Conservation (phyloP, 1,284 basidiomycete species). For the Apiotrichum akiyoshidainum region DNA sequence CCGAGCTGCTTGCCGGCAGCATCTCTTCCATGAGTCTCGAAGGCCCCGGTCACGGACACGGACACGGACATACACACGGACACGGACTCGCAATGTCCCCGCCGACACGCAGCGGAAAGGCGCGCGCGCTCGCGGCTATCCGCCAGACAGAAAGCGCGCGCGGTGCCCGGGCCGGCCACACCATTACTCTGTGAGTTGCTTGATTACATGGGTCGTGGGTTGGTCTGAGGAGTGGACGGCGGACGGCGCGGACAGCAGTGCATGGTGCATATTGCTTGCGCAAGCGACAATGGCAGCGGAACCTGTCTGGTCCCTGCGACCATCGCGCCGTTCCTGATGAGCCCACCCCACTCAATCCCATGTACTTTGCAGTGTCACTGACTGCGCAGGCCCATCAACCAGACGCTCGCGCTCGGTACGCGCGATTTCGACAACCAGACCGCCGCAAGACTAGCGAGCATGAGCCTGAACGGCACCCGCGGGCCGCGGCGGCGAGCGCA, state of each 20-base stretch:
- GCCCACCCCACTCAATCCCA: neutral
- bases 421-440: conserved; percentile 42
- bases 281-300: too few species aligned
- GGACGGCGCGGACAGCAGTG: too few species aligned
- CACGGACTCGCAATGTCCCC: conserved; percentile 2
- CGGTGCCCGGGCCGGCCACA: conserved; percentile 10
- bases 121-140: conserved; percentile 36
- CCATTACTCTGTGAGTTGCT: conserved; percentile 33
- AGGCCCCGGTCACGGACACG: neutral
- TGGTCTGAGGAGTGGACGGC: too few species aligned
- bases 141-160: conserved; percentile 21
- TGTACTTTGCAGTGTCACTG: neutral
- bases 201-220: too few species aligned
- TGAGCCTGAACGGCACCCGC: neutral
- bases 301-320: too few species aligned
- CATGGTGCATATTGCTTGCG: too few species aligned
- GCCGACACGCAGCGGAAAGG: conserved; percentile 28
- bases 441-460: conserved; percentile 22
- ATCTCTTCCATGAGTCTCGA: conserved; percentile 12
- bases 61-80: neutral
- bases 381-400: conserved; percentile 31
- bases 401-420: conserved; percentile 32
- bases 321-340: too few species aligned
- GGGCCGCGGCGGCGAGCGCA: neutral
- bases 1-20: conserved; percentile 33